Evolutionary conservation across 2,329 filamentous ascomycete species (phyloP).

Genomic region (Cladosporium sp.): DNA sequence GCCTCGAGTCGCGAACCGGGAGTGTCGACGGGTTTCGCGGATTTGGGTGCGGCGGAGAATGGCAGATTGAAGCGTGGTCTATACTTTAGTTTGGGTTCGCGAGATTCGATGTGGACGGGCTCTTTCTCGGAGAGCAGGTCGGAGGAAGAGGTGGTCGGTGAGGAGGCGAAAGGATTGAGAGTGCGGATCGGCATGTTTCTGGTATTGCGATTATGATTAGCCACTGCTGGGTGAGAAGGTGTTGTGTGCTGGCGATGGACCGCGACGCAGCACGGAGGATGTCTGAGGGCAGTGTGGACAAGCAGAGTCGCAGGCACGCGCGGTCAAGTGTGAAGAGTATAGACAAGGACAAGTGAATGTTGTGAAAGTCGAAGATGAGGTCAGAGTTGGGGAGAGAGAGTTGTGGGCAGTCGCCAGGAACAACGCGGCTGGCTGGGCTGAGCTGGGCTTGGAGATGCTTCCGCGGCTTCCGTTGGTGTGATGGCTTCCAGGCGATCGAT

Average conservation of each 20-base stretch:
- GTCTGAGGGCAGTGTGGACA: background rate
- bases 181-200: constrained; percentile 60
- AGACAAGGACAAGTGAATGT: background rate
- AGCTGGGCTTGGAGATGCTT: background rate
- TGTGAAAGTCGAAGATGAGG: background rate
- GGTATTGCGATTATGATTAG: constrained; percentile 28
- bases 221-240: constrained; percentile 13
- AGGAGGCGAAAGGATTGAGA: constrained; percentile 54
- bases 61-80: constrained; percentile 27
- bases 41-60: constrained; percentile 27
- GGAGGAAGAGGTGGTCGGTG: constrained; percentile 42
- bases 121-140: constrained; percentile 51
- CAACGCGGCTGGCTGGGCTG: background rate
- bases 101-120: constrained; percentile 29
- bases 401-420: background rate
- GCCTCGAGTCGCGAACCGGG: constrained; percentile 23
- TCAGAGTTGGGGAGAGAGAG: background rate
- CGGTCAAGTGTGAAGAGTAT: background rate
- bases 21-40: constrained; percentile 22
- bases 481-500: background rate
- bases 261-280: background rate
- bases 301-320: background rate
- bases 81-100: constrained; percentile 21
- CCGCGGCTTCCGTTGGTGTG: constrained; percentile 4
- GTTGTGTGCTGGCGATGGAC: constrained; percentile 4